These are phyloP conservation scores for Globisporangium spiculum DNA, from an alignment of 352 stramenopile genomes.

Conservation along the genomic window DNA sequence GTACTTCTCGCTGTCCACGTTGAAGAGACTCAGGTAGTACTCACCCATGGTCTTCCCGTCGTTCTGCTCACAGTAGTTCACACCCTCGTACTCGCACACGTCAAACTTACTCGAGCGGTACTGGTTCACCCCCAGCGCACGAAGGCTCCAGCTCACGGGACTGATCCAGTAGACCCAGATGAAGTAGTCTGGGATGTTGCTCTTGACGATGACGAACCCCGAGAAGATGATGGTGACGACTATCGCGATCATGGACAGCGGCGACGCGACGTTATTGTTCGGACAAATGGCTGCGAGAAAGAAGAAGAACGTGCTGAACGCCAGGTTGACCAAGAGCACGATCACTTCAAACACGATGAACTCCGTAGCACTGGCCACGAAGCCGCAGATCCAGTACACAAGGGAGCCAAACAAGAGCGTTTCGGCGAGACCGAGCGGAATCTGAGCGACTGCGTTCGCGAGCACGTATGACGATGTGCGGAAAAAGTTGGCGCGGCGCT, in stretches of 20 bases:
- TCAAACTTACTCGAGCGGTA: constrained; percentile 16
- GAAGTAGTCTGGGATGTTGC: background rate
- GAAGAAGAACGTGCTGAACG: constrained; percentile 24
- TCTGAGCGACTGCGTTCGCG: constrained; percentile 4
- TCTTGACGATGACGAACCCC: constrained; percentile 23
- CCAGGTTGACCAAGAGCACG: constrained; percentile 21
- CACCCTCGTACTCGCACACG: constrained; percentile 9
- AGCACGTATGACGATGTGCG: constrained; percentile 1
- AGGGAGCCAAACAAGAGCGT: constrained; percentile 14
- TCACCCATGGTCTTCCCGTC: constrained; percentile 15
- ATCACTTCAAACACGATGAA: constrained; percentile 23
- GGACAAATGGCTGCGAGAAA: constrained; percentile 17
- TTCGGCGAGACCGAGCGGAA: constrained; percentile 14
- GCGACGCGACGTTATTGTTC: constrained; percentile 16
- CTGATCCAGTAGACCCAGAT: constrained; percentile 33
- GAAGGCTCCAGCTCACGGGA: constrained; percentile 23
- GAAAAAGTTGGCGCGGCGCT: constrained; percentile 14
- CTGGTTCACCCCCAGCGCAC: constrained; percentile 22
- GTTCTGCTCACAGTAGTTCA: constrained; percentile 15
- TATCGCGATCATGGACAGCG: constrained; percentile 15
- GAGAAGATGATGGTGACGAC: constrained; percentile 23
- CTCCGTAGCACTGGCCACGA: background rate
- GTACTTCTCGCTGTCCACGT: constrained; percentile 1
- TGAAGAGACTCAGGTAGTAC: constrained; percentile 16
- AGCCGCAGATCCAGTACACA: constrained; percentile 23